These are phyloP conservation scores for Aureoboletus auriporus DNA, from an alignment of 768 basidiomycete genomes.

Conservation along the genomic window DNA sequence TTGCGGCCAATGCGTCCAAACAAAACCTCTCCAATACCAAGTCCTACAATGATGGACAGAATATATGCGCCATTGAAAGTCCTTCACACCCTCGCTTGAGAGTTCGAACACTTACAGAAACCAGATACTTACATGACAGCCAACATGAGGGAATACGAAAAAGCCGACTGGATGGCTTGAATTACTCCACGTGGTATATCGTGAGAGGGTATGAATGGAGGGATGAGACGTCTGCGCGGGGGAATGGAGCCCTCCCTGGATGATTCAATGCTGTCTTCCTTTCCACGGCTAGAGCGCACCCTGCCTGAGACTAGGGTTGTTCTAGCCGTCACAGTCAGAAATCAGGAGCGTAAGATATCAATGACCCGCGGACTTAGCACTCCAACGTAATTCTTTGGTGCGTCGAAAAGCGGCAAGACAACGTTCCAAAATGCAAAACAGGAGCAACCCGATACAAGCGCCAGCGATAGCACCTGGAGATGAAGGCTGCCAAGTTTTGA, in stretches of 20 bases:
- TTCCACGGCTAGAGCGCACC: not conserved
- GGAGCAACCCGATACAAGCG: constrained; percentile 65
- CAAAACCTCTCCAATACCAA: constrained; percentile 69
- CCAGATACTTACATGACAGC: constrained; percentile 61
- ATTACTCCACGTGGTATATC: constrained; percentile 71
- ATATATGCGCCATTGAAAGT: constrained; percentile 79
- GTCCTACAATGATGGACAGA: constrained; percentile 65
- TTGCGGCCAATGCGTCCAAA: constrained; percentile 53
- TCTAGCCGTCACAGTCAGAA: constrained; percentile 10
- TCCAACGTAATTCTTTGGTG: constrained; percentile 56
- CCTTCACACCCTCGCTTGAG: constrained; percentile 42
- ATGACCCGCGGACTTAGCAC: constrained; percentile 40
- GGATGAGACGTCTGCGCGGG: constrained; percentile 26
- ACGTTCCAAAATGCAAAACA: constrained; percentile 68
- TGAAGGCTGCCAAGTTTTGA: constrained; percentile 63
- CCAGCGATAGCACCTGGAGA: constrained; percentile 70
- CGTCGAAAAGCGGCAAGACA: constrained; percentile 57
- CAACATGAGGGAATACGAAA: constrained; percentile 76
- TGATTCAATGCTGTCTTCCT: constrained; percentile 1
- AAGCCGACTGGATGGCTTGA: constrained; percentile 55
- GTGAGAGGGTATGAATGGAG: constrained; percentile 63
- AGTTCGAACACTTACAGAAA: not conserved
- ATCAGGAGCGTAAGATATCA: not conserved
- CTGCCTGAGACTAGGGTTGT: constrained; percentile 1
- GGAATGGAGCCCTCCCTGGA: not conserved